phyloP scores from a whole-genome alignment of 1,284 basidiomycete species.

The Sporisorium scitamineum region DNA sequence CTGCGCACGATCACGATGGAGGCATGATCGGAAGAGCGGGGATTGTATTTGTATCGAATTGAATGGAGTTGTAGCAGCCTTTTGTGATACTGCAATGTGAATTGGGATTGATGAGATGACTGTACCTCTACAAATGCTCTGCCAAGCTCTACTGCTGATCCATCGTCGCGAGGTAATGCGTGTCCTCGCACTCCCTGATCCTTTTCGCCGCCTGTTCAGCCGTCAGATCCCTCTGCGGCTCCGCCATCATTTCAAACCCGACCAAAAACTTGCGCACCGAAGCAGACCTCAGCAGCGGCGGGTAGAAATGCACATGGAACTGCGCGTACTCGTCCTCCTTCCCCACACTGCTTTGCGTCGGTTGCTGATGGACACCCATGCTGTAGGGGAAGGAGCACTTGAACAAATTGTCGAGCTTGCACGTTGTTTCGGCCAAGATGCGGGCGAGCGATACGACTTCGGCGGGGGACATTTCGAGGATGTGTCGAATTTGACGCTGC shows the following conservation, averaged over 20 bases:
- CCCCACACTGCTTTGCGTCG: constrained; percentile 75
- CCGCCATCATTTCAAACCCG: constrained; percentile 91
- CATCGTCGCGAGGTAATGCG: constrained; percentile 53
- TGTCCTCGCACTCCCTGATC: constrained; percentile 72
- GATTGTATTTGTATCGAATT: background rate
- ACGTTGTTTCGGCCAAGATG: constrained; percentile 68
- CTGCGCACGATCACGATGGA: constrained; percentile 8
- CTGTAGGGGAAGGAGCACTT: constrained; percentile 89
- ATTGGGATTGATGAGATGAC: too few relatives aligned
- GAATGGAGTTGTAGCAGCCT: background rate
- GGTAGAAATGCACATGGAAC: constrained; percentile 89
- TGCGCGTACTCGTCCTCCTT: constrained; percentile 74
- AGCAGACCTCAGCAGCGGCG: constrained; percentile 85
- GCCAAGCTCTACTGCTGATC: constrained; percentile 8
- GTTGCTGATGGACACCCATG: constrained; percentile 83
- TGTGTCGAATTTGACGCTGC: constrained; percentile 53
- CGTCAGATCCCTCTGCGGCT: constrained; percentile 89
- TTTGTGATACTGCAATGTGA: too few relatives aligned
- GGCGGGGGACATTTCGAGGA: constrained; percentile 49
- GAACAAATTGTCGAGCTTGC: constrained; percentile 67
- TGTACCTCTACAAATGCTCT: too few relatives aligned
- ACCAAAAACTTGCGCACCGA: constrained; percentile 90
- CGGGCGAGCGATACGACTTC: constrained; percentile 70
- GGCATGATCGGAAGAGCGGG: background rate
- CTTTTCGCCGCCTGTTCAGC: constrained; percentile 85